Conservation (phyloP, 257 asterid genomes). For the Primulina eburnea region DNA sequence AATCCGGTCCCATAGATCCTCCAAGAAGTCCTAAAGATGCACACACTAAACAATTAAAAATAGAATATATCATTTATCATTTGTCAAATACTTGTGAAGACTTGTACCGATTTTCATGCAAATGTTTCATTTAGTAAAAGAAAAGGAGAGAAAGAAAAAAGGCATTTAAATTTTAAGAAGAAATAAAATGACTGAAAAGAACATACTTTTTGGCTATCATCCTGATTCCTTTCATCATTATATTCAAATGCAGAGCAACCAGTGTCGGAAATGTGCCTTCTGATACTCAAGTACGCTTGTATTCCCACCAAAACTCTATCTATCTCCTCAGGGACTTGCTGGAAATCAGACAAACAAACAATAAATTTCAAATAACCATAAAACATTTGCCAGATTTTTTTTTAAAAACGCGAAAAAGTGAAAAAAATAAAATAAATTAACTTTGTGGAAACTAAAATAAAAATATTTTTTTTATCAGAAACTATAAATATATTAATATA, state of each 20-base stretch:
- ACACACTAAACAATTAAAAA: constrained; percentile 14
- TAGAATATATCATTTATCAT: constrained; percentile 2
- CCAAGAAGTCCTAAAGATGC: constrained; percentile 74
- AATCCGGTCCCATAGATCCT: constrained; percentile 83
- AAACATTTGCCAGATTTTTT: background rate
- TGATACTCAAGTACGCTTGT: constrained; percentile 91
- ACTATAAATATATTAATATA: too few species aligned
- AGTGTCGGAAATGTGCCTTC: constrained; percentile 73
- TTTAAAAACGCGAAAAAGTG: too few species aligned
- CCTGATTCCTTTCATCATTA: constrained; percentile 49
- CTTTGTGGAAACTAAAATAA: too few species aligned
- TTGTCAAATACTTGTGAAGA: constrained; percentile 11
- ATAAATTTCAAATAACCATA: background rate
- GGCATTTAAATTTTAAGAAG: background rate
- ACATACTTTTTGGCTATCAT: constrained; percentile 61
- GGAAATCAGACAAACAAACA: constrained; percentile 29
- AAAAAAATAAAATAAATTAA: too few species aligned
- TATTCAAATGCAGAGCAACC: constrained; percentile 71
- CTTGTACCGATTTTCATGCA: constrained; percentile 10
- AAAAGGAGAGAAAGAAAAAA: constrained; percentile 3
- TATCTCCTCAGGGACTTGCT: constrained; percentile 99
- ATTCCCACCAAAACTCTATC: constrained; percentile 92
- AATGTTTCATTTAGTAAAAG: constrained; percentile 20
- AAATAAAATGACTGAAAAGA: constrained; percentile 1
- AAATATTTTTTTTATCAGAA: too few species aligned